These are phyloP conservation scores for Yamadazyma kanchanaburiensis DNA, from an alignment of 1,139 yeast species.

Conservation along the genomic window DNA sequence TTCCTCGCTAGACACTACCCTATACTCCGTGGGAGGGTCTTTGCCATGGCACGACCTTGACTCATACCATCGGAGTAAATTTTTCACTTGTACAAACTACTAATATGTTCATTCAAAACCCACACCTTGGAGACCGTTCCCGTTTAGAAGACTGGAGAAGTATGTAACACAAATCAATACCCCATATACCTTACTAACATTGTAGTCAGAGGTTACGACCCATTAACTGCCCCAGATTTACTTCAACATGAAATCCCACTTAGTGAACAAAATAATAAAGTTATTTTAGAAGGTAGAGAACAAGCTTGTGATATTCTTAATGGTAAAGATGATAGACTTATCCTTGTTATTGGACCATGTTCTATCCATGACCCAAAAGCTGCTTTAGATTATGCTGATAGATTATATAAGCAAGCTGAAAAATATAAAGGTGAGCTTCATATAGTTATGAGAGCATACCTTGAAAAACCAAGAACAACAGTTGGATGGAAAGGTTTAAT, in stretches of 20 bases:
- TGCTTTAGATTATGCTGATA: slow-evolving; percentile 81
- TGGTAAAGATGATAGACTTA: slow-evolving; percentile 76
- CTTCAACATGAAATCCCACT: slow-evolving; percentile 88
- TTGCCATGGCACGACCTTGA: too few species aligned
- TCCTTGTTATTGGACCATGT: slow-evolving; percentile 92
- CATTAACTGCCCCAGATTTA: slow-evolving; percentile 90
- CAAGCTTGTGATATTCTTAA: slow-evolving; percentile 66
- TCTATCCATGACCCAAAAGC: slow-evolving; percentile 90
- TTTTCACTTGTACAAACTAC: too few species aligned
- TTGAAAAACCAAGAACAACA: slow-evolving; percentile 97
- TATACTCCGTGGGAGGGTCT: too few species aligned
- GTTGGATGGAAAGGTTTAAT: slow-evolving; percentile 99
- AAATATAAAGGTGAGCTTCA: slow-evolving; percentile 74
- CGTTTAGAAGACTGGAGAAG: slow-evolving; percentile 91
- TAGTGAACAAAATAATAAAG: slow-evolving; percentile 53
- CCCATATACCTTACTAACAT: slow-evolving; percentile 1
- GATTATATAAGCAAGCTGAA: slow-evolving; percentile 62
- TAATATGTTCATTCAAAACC: slow-evolving; percentile 89
- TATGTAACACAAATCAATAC: slow-evolving; percentile 22
- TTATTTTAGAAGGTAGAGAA: slow-evolving; percentile 73
- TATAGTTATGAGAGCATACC: slow-evolving; percentile 92
- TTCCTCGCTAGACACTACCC: too few species aligned
- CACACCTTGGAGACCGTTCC: slow-evolving; percentile 75
- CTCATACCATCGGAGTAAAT: too few species aligned
- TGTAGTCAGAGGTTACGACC: slow-evolving; percentile 74